phyloP scores from a whole-genome alignment of 306 rosid species.

The Cajanus cajan region DNA sequence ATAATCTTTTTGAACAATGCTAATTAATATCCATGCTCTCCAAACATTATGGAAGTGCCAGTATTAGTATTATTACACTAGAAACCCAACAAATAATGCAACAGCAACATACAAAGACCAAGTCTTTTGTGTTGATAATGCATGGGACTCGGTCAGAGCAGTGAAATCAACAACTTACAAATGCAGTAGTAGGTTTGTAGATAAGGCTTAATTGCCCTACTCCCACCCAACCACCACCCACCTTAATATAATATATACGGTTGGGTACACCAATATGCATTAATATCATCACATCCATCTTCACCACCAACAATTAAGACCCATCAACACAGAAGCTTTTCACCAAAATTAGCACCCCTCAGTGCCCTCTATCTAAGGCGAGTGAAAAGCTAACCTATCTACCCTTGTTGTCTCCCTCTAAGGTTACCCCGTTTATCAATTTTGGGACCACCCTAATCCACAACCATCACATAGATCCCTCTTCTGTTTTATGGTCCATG shows the following conservation, averaged over 20 bases:
- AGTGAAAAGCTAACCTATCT: conserved; percentile 36
- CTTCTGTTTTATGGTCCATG: not conserved
- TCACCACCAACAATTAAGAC: conserved; percentile 53
- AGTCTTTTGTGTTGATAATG: conserved; percentile 23
- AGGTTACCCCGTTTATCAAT: conserved; percentile 37
- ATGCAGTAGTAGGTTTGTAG: conserved; percentile 29
- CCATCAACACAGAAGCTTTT: conserved; percentile 37
- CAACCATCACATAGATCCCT: not conserved
- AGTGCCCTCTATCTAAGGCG: conserved; percentile 32
- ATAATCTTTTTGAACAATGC: conserved; percentile 6
- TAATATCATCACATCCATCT: conserved; percentile 57
- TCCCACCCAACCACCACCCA: conserved; percentile 61
- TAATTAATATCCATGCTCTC: not conserved
- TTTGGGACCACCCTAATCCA: conserved; percentile 43
- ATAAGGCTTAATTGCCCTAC: conserved; percentile 56
- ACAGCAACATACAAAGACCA: not conserved
- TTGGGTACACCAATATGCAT: conserved; percentile 71
- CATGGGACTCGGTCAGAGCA: conserved; percentile 21
- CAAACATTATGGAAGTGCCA: not conserved
- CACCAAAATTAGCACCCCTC: conserved; percentile 39
- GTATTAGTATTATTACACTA: not conserved
- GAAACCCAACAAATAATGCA: not conserved
- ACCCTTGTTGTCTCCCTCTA: conserved; percentile 28
- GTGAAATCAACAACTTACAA: conserved; percentile 24
- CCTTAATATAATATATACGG: conserved; percentile 41